Base-by-base conservation (phyloP, 1,139 yeast genomes). In the Lodderomyces metapsilosis region DNA sequence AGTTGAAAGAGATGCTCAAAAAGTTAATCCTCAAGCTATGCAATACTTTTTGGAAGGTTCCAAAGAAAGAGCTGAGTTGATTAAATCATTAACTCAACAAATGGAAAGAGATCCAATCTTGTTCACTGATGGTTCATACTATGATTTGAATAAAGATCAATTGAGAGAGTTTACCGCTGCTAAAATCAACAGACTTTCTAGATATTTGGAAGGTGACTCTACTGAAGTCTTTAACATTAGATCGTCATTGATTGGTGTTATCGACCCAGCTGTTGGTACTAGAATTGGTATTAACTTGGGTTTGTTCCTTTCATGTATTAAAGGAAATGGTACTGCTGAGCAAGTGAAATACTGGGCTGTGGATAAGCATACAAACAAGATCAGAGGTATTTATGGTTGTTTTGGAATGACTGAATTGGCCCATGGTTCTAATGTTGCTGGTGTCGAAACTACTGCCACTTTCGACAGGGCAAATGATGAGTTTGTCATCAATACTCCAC, bases 201-300 rank as follows among this genome's bases (percentile, higher is more conserved):
- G 65, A 44, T 71, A 70, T 53, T 51, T 68, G 39, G 77, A 71
- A 58, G 45, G 47, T 22, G 76, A 69, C 42, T 52, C 64, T 12
- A 52, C 58, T 37, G 66, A 63, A n/a, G 62, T 59, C 41, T 66
- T 70, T 52, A 64, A 65, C 51, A 57, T 60, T 45, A 58, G 76
- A 49, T 60, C 70, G 48, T 63, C 69, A 49, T 84, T 85, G 56
- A 76, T 86, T 36, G 78, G 82, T 40, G 71, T 82, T 24, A 72
- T 58, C 45, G 76, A 80, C 47, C 87, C 92, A 18, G 74, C 88
- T 47, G 61, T 80, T 36, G 86, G 64, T 42, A 71, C 66, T 47
- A 56, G 74, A 55, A 55, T 74, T 50, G 60, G 86, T 39, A 85
- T 85, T 42, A 87, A 85, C 63, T 70, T 80, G 55, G 89, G 88